Evolutionary conservation across 345 rosid species (phyloP), one percentile per base, ranked within the genome.

Genomic region (Citrus reticulata): DNA sequence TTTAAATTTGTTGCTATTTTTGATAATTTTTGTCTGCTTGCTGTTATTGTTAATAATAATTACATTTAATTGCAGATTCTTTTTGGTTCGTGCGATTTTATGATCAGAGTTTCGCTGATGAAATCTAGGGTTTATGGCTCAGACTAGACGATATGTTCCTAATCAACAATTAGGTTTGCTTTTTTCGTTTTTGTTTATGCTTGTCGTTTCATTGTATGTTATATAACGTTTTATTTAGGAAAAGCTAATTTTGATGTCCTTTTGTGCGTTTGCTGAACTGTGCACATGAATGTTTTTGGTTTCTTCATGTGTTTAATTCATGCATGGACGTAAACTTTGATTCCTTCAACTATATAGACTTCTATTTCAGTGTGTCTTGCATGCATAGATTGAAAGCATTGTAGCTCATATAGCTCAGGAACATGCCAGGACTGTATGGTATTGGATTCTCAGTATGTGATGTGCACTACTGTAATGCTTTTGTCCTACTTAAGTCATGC

Each of bases 41-140:
- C 40, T 24, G 1, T 37, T 57, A 5, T 24, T 73, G 37, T 10
- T 35, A 19, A 20, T 73, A 35, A 9, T 59, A 6, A 4, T 61
- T 62, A 25, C 14, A 17, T 61, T 34, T 5, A 72, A 57, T 40
- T 67, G 30, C 78, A 75, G 78, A 65, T 75, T 75, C 63, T 22
- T 75, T 30, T 64, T 32, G n/a, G 24, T 75, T 75, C 11, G 32
- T 57, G 40, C n/a, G 70, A 63, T 64, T 13, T 51, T 29, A 13
- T 75, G 60, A 65, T 74, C 69, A 11, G 40, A 62, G 69, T 19
- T 61, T 64, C n/a, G 78, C 72, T 32, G 71, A 75, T 75, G 85
- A 82, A 72, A 80, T 27, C 80, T 65, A 78, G 82, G 77, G 32
- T 80, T 42, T 59, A 73, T 87, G 90, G 85, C 84, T 80, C 87